Conservation (phyloP, 2,329 filamentous ascomycete genomes). For the Fusarium circinatum region DNA sequence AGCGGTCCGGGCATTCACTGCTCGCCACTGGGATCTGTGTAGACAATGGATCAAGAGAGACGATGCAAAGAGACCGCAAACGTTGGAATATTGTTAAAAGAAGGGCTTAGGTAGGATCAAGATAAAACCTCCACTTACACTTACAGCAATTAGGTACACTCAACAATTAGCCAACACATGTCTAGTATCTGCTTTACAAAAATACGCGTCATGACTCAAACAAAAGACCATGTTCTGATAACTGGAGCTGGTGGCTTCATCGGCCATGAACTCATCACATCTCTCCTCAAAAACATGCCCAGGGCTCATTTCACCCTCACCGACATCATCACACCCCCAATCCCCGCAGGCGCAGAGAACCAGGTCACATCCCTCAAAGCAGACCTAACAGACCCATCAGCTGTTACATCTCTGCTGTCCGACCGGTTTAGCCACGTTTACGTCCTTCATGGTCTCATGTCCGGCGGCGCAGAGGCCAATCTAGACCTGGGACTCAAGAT, state of each 20-base stretch:
- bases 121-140: rapidly evolving
- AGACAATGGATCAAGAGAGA: too few species aligned
- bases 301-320: conserved; percentile 61
- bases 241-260: conserved; percentile 73
- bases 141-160: rapidly evolving
- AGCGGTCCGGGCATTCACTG: rapidly evolving
- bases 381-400: conserved; percentile 37
- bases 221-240: conserved; percentile 60
- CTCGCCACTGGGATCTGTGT: background rate
- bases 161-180: background rate
- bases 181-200: rapidly evolving
- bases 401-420: conserved; percentile 43
- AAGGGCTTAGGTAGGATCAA: rapidly evolving
- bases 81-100: background rate
- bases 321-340: conserved; percentile 63
- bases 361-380: conserved; percentile 41
- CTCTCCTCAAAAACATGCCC: conserved; percentile 57
- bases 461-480: conserved; percentile 68
- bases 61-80: background rate
- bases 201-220: conserved; percentile 13
- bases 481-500: conserved; percentile 64
- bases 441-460: conserved; percentile 73
- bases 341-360: conserved; percentile 52
- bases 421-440: conserved; percentile 59
- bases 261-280: conserved; percentile 68